Percentiles rank a stretch among this genome's conserved stretches.
Evolutionary conservation across 2,329 filamentous ascomycete species (phyloP).

Genomic region (Blastomyces gilchristii): DNA sequence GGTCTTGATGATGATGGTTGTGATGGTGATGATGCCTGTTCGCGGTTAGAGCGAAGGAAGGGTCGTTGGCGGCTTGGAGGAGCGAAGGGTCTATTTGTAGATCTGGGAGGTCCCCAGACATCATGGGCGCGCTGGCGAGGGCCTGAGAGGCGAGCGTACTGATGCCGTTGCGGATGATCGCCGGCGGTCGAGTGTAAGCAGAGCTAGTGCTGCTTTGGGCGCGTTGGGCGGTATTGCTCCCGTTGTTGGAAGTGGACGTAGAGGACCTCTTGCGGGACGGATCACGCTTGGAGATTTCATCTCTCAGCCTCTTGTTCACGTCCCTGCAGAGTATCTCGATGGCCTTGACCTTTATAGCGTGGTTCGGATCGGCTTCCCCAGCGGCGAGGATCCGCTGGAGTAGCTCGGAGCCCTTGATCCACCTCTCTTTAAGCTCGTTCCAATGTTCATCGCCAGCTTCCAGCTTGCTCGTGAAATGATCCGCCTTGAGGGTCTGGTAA

Average conservation of each 20-base stretch:
- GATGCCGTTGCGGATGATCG: constrained; percentile 28
- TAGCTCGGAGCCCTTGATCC: constrained; percentile 51
- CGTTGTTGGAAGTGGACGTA: constrained; percentile 17
- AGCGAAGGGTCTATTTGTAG: constrained; percentile 56
- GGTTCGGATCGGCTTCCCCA: constrained; percentile 43
- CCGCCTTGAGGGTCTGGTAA: constrained; percentile 53
- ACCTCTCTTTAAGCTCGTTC: constrained; percentile 57
- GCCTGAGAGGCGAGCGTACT: constrained; percentile 37
- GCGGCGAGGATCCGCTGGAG: constrained; percentile 46
- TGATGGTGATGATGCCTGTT: constrained; percentile 12
- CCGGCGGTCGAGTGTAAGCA: background rate
- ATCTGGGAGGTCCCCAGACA: constrained; percentile 36
- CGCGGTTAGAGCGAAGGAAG: constrained; percentile 26
- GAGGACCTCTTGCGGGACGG: constrained; percentile 34
- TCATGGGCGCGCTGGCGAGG: constrained; percentile 32
- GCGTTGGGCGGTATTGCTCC: constrained; percentile 11
- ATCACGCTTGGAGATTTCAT: constrained; percentile 52
- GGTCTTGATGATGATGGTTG: background rate
- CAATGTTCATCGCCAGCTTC: constrained; percentile 62
- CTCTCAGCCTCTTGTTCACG: constrained; percentile 65
- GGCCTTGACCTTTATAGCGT: constrained; percentile 50
- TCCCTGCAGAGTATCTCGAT: constrained; percentile 63
- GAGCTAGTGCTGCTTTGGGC: background rate
- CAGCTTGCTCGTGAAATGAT: constrained; percentile 62
- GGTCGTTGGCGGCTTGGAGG: constrained; percentile 47